Evolutionary conservation across 176 grass and related monocot genomes (phyloP).

Genomic region (Echinochloa phyllopogon): DNA sequence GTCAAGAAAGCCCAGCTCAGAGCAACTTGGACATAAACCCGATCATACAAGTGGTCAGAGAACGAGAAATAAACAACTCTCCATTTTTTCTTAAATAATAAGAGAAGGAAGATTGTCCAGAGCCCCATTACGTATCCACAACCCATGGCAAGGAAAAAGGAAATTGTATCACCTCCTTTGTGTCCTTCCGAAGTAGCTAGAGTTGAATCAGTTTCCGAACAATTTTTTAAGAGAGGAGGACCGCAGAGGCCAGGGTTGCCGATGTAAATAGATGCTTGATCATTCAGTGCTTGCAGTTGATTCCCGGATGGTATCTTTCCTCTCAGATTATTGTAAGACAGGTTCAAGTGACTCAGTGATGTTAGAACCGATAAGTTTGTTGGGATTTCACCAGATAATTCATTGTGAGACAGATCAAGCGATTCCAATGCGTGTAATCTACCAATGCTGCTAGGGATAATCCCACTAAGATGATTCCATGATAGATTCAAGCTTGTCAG

Average conservation of each 20-base stretch:
- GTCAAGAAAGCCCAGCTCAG: not conserved
- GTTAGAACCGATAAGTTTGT: not conserved
- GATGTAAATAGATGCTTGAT: not conserved
- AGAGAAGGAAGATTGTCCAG: slow-evolving; percentile 5
- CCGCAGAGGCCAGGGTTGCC: slow-evolving; percentile 43
- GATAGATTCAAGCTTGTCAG: slow-evolving; percentile 28
- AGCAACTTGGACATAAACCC: slow-evolving; percentile 4
- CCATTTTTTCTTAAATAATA: slow-evolving; percentile 20
- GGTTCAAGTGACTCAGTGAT: not conserved
- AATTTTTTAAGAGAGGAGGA: slow-evolving; percentile 27
- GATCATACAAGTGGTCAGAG: slow-evolving; percentile 8
- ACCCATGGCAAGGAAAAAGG: not conserved
- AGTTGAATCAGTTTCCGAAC: not conserved
- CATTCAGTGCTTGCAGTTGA: slow-evolving; percentile 24
- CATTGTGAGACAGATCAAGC: not conserved
- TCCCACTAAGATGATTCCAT: not conserved
- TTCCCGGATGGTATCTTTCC: slow-evolving; percentile 7
- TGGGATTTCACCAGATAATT: not conserved
- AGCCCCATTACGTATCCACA: slow-evolving; percentile 6
- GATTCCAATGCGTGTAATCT: not conserved
- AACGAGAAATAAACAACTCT: not conserved
- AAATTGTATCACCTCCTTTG: not conserved
- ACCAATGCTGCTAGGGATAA: not conserved
- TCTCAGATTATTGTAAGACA: not conserved
- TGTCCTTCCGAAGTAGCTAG: too few species aligned